These are phyloP conservation scores for Populus trichocarpa DNA, from an alignment of 441 rosid genomes.

Conservation along the genomic window DNA sequence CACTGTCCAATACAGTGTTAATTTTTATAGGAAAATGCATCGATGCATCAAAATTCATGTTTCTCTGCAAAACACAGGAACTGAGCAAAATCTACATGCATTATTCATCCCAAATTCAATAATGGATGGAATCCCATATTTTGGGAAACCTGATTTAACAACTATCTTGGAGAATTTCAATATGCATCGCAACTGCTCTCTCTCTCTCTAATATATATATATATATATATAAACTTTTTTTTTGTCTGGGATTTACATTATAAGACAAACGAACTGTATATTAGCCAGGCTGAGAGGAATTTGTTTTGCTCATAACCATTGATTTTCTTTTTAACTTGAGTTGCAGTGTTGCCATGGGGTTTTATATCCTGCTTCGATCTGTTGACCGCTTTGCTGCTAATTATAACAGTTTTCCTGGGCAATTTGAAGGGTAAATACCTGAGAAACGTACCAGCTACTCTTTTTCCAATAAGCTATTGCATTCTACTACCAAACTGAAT, in stretches of 20 bases:
- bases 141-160: background rate
- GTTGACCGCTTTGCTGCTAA: constrained; percentile 81
- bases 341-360: constrained; percentile 66
- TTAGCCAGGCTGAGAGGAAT: background rate
- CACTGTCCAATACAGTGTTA: background rate
- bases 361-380: constrained; percentile 88
- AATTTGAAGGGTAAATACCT: constrained; percentile 72
- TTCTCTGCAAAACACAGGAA: background rate
- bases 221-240: background rate
- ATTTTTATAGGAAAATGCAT: background rate
- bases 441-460: background rate
- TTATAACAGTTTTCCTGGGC: constrained; percentile 84
- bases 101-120: background rate
- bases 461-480: background rate
- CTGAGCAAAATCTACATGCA: background rate
- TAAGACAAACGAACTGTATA: background rate
- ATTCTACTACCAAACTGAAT: background rate
- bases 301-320: constrained; percentile 9
- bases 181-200: background rate
- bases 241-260: background rate
- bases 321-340: constrained; percentile 14
- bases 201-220: too few species aligned
- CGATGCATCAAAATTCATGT: background rate
- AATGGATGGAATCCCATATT: background rate
- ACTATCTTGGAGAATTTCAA: background rate